Percentiles rank a stretch among this genome's conserved stretches.
Conservation (phyloP, 768 basidiomycete genomes). For the Boletus sensibilis region DNA sequence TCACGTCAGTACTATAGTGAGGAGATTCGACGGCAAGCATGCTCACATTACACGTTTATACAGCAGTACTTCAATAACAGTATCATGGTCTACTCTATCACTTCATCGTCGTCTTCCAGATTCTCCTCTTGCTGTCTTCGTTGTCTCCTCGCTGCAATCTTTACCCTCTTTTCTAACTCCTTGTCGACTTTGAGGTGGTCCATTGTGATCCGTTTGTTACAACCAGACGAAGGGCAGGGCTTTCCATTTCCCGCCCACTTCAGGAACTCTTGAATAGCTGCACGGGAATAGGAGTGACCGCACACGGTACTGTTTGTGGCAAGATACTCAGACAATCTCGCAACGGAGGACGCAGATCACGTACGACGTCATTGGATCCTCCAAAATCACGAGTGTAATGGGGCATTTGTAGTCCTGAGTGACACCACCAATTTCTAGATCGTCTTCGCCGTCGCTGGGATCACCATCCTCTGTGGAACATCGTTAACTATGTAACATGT, state of each 20-base stretch:
- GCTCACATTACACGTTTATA: conserved; percentile 16
- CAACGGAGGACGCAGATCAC: conserved; percentile 24
- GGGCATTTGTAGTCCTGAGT: conserved; percentile 86
- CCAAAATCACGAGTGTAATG: conserved; percentile 62
- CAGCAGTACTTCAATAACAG: neutral
- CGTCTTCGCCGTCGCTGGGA: conserved; percentile 82
- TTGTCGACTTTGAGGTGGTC: conserved; percentile 52
- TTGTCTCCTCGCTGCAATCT: conserved; percentile 53
- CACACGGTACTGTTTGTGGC: conserved; percentile 53
- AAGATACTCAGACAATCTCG: conserved; percentile 3
- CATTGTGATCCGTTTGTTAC: conserved; percentile 56
- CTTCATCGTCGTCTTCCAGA: conserved; percentile 40
- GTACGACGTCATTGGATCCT: conserved; percentile 81
- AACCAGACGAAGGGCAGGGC: conserved; percentile 73
- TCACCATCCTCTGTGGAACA: conserved; percentile 66
- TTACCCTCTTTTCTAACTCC: conserved; percentile 61
- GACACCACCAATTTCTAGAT: conserved; percentile 83
- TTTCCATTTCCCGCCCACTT: conserved; percentile 33
- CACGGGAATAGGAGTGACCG: conserved; percentile 78
- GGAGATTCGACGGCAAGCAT: neutral
- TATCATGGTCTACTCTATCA: conserved; percentile 47
- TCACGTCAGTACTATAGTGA: neutral
- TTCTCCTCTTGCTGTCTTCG: conserved; percentile 39
- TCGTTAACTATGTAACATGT: neutral
- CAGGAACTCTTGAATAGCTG: conserved; percentile 68